Conservation (phyloP, 225 moss, liverwort and hornwort genomes). For the Straminergon stramineum region DNA sequence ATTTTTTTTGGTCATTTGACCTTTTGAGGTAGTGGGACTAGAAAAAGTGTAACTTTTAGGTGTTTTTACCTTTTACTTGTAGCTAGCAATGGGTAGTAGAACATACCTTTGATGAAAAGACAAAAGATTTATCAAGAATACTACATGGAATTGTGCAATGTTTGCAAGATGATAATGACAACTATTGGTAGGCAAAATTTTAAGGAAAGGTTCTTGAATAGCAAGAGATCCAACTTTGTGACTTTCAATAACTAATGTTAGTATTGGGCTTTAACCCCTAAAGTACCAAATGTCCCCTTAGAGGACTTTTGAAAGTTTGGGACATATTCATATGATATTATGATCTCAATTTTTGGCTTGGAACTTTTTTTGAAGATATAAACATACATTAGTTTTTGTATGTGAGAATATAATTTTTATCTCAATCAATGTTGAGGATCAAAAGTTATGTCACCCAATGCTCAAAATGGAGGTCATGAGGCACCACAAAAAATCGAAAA, state of each 20-base stretch:
- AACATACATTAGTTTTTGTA: too few relatives aligned
- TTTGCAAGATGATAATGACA: neutral
- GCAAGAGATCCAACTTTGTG: fast-evolving
- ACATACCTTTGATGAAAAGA: neutral
- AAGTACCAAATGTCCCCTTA: too few relatives aligned
- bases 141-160: neutral
- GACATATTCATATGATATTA: too few relatives aligned
- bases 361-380: too few relatives aligned
- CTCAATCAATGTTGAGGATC: too few relatives aligned
- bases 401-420: too few relatives aligned
- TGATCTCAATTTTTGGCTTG: too few relatives aligned
- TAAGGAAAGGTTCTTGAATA: neutral
- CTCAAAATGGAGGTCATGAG: too few relatives aligned
- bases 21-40: neutral
- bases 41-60: neutral
- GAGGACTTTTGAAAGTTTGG: too few relatives aligned
- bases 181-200: neutral
- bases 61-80: neutral
- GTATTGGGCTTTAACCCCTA: too few relatives aligned
- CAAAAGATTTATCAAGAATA: neutral
- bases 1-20: neutral
- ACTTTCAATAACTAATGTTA: neutral
- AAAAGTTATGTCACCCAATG: too few relatives aligned
- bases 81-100: neutral
- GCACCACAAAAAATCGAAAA: too few relatives aligned